Evolutionary conservation across 805 yeast genomes (phyloP).

Genomic region (Candida corydali): DNA sequence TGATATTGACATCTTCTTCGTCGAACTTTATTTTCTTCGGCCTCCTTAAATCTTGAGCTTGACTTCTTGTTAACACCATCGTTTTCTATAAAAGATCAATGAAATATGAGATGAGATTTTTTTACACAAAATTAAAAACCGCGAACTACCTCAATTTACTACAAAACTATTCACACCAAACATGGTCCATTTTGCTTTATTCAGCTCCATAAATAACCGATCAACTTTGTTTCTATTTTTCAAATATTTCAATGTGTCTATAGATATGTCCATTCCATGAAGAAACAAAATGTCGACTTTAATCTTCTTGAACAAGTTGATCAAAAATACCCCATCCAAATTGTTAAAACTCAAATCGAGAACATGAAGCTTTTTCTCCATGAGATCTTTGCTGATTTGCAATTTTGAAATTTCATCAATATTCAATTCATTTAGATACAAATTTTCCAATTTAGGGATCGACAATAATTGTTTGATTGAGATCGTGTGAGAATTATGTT

Average conservation of each 20-base stretch:
- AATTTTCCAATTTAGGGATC: slow-evolving; percentile 12
- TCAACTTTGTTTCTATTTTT: slow-evolving; percentile 2
- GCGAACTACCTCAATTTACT: slow-evolving; percentile 6
- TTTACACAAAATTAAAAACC: slow-evolving; percentile 4
- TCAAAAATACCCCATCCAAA: slow-evolving; percentile 37
- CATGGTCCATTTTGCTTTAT: slow-evolving; percentile 26
- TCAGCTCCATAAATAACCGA: slow-evolving; percentile 17
- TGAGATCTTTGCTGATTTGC: slow-evolving; percentile 23
- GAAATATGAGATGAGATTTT: slow-evolving; percentile 1
- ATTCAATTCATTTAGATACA: slow-evolving; percentile 31
- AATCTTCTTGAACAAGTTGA: slow-evolving; percentile 22
- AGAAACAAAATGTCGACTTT: slow-evolving; percentile 20
- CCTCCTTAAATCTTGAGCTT: slow-evolving; percentile 5
- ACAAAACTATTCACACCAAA: slow-evolving; percentile 32
- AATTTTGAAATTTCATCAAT: slow-evolving; percentile 32
- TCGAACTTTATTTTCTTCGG: slow-evolving; percentile 29
- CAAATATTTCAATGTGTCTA: slow-evolving; percentile 6
- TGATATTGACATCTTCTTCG: slow-evolving; percentile 14
- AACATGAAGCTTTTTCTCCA: slow-evolving; percentile 14
- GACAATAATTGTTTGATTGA: slow-evolving; percentile 4
- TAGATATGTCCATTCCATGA: slow-evolving; percentile 29
- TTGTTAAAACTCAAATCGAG: slow-evolving; percentile 36
- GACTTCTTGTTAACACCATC: slow-evolving; percentile 31
- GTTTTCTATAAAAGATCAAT: background rate
- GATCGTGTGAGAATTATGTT: background rate